A percentile compares a stretch with the other conserved stretches of the same genome.
These are phyloP conservation scores for Monilinia fructigena DNA, from an alignment of 2,329 filamentous ascomycete genomes.

Conservation along the genomic window DNA sequence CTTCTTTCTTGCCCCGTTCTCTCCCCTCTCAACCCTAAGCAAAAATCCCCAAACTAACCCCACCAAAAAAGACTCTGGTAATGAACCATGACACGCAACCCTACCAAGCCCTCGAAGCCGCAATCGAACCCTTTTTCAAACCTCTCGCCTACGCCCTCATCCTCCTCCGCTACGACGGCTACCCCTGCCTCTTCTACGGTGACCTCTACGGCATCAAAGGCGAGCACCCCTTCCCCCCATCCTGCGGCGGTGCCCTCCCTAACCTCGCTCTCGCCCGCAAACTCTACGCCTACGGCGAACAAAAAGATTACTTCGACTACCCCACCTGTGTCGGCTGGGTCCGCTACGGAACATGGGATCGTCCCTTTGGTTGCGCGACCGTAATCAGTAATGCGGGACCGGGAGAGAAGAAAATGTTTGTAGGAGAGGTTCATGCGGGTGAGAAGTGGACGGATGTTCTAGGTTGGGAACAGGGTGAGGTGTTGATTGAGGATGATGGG, in stretches of 20 bases:
- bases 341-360: conserved; percentile 49
- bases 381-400: conserved; percentile 54
- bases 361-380: conserved; percentile 53
- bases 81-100: conserved; percentile 71
- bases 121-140: conserved; percentile 66
- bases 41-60: not conserved
- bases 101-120: conserved; percentile 61
- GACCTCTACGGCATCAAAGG: conserved; percentile 62
- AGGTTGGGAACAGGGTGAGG: conserved; percentile 52
- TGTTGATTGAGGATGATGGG: conserved; percentile 58
- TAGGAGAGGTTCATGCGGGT: conserved; percentile 56
- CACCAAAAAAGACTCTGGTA: conserved; percentile 56
- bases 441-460: conserved; percentile 65
- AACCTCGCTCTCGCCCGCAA: conserved; percentile 61
- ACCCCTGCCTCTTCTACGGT: conserved; percentile 69
- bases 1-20: not conserved
- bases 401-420: conserved; percentile 58
- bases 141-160: conserved; percentile 70
- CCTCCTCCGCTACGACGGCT: conserved; percentile 60
- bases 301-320: conserved; percentile 62
- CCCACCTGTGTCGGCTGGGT: conserved; percentile 60
- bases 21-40: no score
- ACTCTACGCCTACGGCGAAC: conserved; percentile 64
- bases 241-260: conserved; percentile 55
- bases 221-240: conserved; percentile 50